Percentiles rank a stretch among this genome's conserved stretches.
These are phyloP conservation scores for Trichoderma reesei DNA, from an alignment of 495 filamentous ascomycete species.

Conservation along the genomic window DNA sequence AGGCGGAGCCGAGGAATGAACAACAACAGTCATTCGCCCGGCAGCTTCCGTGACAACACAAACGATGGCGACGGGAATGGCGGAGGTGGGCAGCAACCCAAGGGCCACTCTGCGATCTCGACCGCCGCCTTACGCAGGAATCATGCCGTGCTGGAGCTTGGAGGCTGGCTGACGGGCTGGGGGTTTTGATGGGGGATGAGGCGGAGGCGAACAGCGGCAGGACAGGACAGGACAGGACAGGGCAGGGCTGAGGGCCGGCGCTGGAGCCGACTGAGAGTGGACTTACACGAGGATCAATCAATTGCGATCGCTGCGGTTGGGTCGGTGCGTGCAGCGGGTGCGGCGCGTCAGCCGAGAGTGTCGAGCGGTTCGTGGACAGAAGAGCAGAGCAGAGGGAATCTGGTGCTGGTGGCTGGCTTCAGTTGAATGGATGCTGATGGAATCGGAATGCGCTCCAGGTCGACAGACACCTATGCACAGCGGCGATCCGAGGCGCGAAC, in stretches of 20 bases:
- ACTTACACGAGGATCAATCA: neutral
- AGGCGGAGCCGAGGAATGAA: slow-evolving; percentile 6
- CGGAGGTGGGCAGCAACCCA: neutral
- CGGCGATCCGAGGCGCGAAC: neutral
- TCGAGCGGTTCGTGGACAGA: neutral
- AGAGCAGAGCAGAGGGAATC: neutral
- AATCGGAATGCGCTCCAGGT: slow-evolving; percentile 1
- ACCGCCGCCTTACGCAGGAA: neutral
- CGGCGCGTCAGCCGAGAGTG: neutral
- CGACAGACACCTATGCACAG: neutral
- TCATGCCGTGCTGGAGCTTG: neutral
- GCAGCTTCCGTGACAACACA: slow-evolving; percentile 6
- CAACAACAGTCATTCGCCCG: slow-evolving; percentile 4
- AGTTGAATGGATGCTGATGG: neutral
- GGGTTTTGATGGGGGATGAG: too few relatives aligned
- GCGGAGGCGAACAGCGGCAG: too few relatives aligned
- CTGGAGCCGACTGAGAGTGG: too few relatives aligned
- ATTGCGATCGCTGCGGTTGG: neutral
- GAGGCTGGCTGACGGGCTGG: too few relatives aligned
- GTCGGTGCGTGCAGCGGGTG: neutral
- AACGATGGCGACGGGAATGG: neutral
- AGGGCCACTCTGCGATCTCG: slow-evolving; percentile 1
- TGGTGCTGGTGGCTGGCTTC: neutral
- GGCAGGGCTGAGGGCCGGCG: too few relatives aligned
- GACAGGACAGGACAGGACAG: too few relatives aligned